Base-by-base conservation (phyloP, 257 asterid genomes). In the Nicotiana attenuata region DNA sequence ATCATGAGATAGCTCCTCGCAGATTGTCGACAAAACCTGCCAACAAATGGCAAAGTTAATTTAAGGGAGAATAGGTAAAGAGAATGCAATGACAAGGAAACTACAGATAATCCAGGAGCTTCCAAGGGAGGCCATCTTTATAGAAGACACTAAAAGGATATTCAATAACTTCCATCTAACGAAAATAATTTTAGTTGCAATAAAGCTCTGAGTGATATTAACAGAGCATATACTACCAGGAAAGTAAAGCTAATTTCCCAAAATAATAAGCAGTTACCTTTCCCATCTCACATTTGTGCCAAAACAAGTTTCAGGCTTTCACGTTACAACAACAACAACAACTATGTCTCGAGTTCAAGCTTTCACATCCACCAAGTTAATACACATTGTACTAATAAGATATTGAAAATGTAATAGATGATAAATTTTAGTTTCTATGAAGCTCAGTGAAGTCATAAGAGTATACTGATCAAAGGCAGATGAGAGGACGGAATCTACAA, bases 1-100 rank as follows among this genome's bases (percentile, higher is more conserved):
- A 87, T 96, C 99, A 68, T 97, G 65, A 79, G 97, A 91, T 88
- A 96, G 97, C 91, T 96, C 98, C 91, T 96, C 98, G 24, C 97
- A 93, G 53, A 91, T 88, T 75, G 97, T 92, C 81, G 97, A 97
- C 87, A 96, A 84, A 76, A 96, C 98, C 99, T 96, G 90, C 65
- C 81, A 89, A 73, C 31, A 82, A 79, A 88, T 67, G 59, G 81
- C 33, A 84, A 83, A 67, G 47, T 84, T 55, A 76, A 76, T 60
- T 24, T 60, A 64, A 80, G n/a, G 28, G 22, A 33, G 15, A 26
- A 24, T 20, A 52, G 16, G 22, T 38, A 61, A 17, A 76, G 53
- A 64, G 50, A 31, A 14, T 22, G 56, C 45, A 19, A 28, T 65
- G 57, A 65, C 15, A 7, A 45, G 77, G 61, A 80, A 80, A 63